Evolutionary conservation across 192 early-diverging fungal species (phyloP), one percentile per base, ranked within the genome.

Genomic region (Thamnidium elegans): DNA sequence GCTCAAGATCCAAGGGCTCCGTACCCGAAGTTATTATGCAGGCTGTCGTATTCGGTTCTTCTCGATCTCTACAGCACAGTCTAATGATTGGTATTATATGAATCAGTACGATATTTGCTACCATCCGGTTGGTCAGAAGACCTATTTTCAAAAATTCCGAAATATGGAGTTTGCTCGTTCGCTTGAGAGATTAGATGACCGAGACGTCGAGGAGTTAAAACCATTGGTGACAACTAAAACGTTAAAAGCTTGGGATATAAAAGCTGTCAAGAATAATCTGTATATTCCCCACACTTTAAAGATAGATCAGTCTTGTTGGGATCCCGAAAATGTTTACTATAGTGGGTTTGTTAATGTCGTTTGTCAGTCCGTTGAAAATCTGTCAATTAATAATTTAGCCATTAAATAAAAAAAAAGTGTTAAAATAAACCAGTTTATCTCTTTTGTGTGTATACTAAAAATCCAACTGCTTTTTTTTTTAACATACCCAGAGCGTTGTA

Each of bases 81-180:
- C 39, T 23, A 42, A 14, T 45, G 58, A 59, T 17, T 59, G 58
- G 58, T 59, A 59, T 20, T 59, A 59, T 45, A 59, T 59, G 58
- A 59, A 19, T 59, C 58, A 44, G 26, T 59, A 59, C 43, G 58
- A 59, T 44, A 17, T 59, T 20, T 15, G 21, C 11, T 45, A 30
- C n/a, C 58, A 59, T 45, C 23, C 58, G 17, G 58, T 59, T 19
- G 58, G 58, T 23, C n/a, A 36, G 43, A 59, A 59, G 23, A n/a
- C 19, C 36, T 21, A 36, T 20, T 59, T 59, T 45, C 36, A 59
- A 20, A 59, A 59, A 7, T 59, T 44, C 39, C 58, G 58, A 45
- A 59, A 59, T 59, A 59, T 59, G 58, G 58, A 59, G 39, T 59
- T 39, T 15, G 58, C 58, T 13, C 0, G 21, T 45, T n/a, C 19